A percentile compares a stretch with the other conserved stretches of the same genome.
Conservation (phyloP, 2,329 filamentous ascomycete species). For the Cercospora brassicicola region DNA sequence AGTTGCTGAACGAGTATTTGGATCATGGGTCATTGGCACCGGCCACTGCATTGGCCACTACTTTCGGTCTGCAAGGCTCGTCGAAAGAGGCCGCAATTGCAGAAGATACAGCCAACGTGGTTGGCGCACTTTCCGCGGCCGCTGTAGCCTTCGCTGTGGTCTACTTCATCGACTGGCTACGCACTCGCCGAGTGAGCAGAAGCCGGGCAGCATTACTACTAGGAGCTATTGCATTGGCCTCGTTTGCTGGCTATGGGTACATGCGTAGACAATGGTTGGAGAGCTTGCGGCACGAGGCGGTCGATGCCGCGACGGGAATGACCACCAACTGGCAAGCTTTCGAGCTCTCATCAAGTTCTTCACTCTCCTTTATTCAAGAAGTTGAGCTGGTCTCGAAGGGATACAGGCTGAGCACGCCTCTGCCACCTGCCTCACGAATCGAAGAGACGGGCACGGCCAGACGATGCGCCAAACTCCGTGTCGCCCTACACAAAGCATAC, state of each 20-base stretch:
- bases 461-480: constrained; percentile 77
- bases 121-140: constrained; percentile 66
- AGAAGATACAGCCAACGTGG: constrained; percentile 51
- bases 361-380: constrained; percentile 82
- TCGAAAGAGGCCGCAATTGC: constrained; percentile 22
- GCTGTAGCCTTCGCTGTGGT: constrained; percentile 61
- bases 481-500: constrained; percentile 69
- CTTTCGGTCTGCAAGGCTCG: constrained; percentile 26
- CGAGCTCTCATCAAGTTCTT: constrained; percentile 73
- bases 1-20: constrained; percentile 71
- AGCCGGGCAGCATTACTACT: constrained; percentile 52
- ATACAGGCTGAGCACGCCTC: constrained; percentile 82
- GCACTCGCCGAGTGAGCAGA: constrained; percentile 57
- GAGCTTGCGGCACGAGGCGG: constrained; percentile 71
- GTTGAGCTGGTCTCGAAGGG: constrained; percentile 93
- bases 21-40: constrained; percentile 46
- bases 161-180: constrained; percentile 71
- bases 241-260: constrained; percentile 67
- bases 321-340: constrained; percentile 76
- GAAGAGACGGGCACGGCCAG: constrained; percentile 72
- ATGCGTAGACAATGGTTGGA: constrained; percentile 78
- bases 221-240: constrained; percentile 54
- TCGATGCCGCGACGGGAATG: constrained; percentile 67
- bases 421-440: constrained; percentile 88
- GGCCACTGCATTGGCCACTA: constrained; percentile 14